Conservation (phyloP, 495 filamentous ascomycete species). For the Xylaria scruposa region DNA sequence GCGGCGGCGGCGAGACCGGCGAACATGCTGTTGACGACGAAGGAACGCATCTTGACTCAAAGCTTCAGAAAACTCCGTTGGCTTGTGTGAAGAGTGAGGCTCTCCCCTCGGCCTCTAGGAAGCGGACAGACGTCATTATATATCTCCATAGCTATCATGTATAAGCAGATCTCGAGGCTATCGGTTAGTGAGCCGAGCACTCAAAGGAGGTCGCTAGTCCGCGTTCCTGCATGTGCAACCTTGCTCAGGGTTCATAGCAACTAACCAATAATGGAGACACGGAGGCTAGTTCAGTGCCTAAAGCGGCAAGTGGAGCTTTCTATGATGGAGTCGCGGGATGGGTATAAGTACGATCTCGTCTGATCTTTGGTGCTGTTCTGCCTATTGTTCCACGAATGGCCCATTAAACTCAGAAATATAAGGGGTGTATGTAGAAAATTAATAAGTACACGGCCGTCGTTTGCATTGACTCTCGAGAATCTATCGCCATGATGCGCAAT, state of each 20-base stretch:
- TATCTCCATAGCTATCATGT: neutral
- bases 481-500: neutral
- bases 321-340: conserved; percentile 1
- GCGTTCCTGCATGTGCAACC: conserved; percentile 20
- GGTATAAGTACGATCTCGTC: conserved; percentile 7
- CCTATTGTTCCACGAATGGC: conserved; percentile 22
- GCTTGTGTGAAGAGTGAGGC: conserved; percentile 9
- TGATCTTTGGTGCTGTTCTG: neutral
- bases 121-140: conserved; percentile 12
- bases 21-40: conserved; percentile 13
- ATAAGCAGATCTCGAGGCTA: neutral
- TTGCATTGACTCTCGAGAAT: neutral
- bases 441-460: neutral
- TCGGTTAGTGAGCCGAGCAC: neutral
- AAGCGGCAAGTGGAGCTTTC: conserved; percentile 22
- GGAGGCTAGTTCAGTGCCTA: conserved; percentile 18
- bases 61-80: neutral
- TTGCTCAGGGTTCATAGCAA: neutral
- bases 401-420: neutral
- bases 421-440: neutral
- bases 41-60: conserved; percentile 22
- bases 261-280: conserved; percentile 25
- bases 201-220: conserved; percentile 28
- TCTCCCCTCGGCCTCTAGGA: neutral
- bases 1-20: conserved; percentile 16